Evolutionary conservation across 768 basidiomycete genomes (phyloP), one percentile per base, ranked within the genome.

Genomic region (Austroboletus festivus): DNA sequence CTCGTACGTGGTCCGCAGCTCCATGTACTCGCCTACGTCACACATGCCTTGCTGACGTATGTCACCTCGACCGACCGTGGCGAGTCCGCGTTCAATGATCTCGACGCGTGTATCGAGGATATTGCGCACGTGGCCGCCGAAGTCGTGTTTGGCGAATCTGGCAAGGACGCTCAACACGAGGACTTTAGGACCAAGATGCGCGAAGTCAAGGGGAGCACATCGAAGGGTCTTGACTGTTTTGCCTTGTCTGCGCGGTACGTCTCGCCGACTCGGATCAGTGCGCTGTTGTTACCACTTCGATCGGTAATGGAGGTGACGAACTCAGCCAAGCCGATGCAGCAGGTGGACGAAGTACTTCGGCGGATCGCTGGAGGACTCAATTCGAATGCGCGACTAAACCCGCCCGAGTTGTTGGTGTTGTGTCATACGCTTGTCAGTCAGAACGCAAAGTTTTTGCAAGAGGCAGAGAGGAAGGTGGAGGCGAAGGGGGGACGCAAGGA

Each of bases 171-270:
- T 0, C 81, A 84, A 48, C 75, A 85, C 3, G 92, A 93, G 57
- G 94, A 86, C 21, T 97, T 95, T 81, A 91, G 85, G 71, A 93
- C 93, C 16, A 93, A 89, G 68, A 89, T 93, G 82, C 80, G 88
- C 19, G 95, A 99, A 71, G 95, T 94, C 23, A 78, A 83, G 26
- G 78, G 82, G 10, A 92, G 91, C 21, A 78, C 84, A 3, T 81
- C 89, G n/a, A 83, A 83, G 61, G 92, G 86, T 2, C 71, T 95
- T 26, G 93, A 98, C 62, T 84, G 89, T 0, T 92, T 96, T 59
- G 80, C 83, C 13, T 78, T 93, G 48, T 70, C 90, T 26, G 86
- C 95, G 10, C 85, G 84, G 53, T 74, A 80, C 57, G 80, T 94
- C 51, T 86, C 89, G 0, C 89, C 94, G 2, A 59, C 70, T 16